A percentile compares a stretch with the other conserved stretches of the same genome.
Conservation (phyloP, 2,329 filamentous ascomycete species). For the Pleurostoma richardsiae region DNA sequence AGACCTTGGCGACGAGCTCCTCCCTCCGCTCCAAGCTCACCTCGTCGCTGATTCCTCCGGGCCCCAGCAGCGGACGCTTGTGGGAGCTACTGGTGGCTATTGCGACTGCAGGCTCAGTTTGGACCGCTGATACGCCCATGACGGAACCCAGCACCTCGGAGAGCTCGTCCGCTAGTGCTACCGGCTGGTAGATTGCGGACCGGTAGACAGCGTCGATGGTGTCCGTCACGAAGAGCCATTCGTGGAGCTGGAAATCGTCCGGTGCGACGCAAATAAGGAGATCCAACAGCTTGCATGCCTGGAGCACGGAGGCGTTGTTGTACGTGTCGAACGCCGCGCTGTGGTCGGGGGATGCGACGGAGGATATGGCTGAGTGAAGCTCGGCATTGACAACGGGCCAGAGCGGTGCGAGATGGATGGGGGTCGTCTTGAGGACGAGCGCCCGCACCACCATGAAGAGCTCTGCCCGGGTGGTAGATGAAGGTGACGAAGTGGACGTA, state of each 20-base stretch:
- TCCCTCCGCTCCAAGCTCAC: constrained; percentile 55
- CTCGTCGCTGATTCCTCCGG: constrained; percentile 50
- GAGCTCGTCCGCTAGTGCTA: constrained; percentile 79
- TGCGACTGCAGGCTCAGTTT: constrained; percentile 30
- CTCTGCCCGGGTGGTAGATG: constrained; percentile 81
- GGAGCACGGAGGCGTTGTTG: constrained; percentile 70
- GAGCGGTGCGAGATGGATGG: constrained; percentile 73
- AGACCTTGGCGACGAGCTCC: constrained; percentile 68
- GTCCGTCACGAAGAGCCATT: constrained; percentile 97
- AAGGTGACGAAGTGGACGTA: constrained; percentile 84
- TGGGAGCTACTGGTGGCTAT: constrained; percentile 26
- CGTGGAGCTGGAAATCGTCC: constrained; percentile 96
- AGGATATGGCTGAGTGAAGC: constrained; percentile 73
- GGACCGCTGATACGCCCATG: constrained; percentile 21
- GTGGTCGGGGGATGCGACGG: constrained; percentile 63
- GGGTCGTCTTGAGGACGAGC: constrained; percentile 71
- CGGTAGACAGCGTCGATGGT: constrained; percentile 94
- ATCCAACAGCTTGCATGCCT: constrained; percentile 92
- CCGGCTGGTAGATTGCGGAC: constrained; percentile 60
- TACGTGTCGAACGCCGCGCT: constrained; percentile 65
- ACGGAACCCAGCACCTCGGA: constrained; percentile 65
- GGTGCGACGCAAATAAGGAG: constrained; percentile 79
- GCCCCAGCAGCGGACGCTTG: constrained; percentile 45
- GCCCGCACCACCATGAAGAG: constrained; percentile 85
- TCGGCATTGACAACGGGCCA: constrained; percentile 91